A percentile compares a stretch with the other conserved stretches of the same genome.
phyloP scores from a whole-genome alignment of 2,329 filamentous ascomycete species.

The Botrytis byssoidea region DNA sequence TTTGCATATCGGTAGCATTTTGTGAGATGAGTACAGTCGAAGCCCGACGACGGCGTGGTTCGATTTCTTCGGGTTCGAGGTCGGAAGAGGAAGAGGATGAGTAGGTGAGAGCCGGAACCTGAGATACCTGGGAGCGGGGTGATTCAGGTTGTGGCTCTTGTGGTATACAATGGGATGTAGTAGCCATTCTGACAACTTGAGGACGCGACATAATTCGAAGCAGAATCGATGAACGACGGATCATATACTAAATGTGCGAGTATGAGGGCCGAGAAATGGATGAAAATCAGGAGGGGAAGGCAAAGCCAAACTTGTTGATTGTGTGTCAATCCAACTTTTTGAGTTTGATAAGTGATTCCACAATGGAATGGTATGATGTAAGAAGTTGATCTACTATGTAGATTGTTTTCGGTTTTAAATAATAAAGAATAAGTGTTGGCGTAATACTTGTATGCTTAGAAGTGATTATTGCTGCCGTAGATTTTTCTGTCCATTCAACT shows the following conservation, averaged over 20 bases:
- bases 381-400: not conserved
- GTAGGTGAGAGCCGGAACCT: constrained; percentile 61
- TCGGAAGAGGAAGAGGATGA: constrained; percentile 59
- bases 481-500: not conserved
- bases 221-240: constrained; percentile 20
- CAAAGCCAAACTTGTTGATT: not conserved
- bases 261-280: not conserved
- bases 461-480: not conserved
- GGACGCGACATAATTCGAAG: constrained; percentile 34
- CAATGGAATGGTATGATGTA: constrained; percentile 1
- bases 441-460: not conserved
- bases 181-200: constrained; percentile 29
- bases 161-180: constrained; percentile 38
- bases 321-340: constrained; percentile 4
- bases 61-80: constrained; percentile 45
- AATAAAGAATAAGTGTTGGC: too few relatives aligned
- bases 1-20: constrained; percentile 59
- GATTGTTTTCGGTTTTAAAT: too few relatives aligned
- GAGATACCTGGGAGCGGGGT: constrained; percentile 45
- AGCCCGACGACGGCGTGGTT: constrained; percentile 58
- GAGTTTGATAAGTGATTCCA: not conserved
- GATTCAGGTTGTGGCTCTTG: constrained; percentile 29
- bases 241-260: not conserved
- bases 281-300: not conserved
- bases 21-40: constrained; percentile 67